Base-by-base conservation (phyloP, 202 grass and related monocot species). In the Carex arenaria region DNA sequence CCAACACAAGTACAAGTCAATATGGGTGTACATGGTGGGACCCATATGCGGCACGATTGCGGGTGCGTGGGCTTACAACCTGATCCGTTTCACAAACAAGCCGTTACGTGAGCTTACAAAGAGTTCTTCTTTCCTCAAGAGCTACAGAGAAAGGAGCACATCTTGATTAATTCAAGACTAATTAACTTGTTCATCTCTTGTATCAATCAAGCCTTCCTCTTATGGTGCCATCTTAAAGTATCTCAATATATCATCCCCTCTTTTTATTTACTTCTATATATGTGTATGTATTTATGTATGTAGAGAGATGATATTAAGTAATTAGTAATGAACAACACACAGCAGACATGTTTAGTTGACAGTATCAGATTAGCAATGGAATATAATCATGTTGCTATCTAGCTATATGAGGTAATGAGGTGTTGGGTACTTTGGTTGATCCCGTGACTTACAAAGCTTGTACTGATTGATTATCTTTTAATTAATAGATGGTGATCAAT, bases 1-100 rank as follows among this genome's bases (percentile, higher is more conserved):
- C 4, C 79, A 81, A 3, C 62, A 91, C 54, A 30, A 82, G 65
- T 99, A 93, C 81, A 19, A 66, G 61, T 85, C 85, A 2, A 92
- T 99, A 62, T 99, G 96, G 96, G 90, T 99, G 13, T 99, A 96
- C 84, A 79, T 99, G 2, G 88, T 93, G 0, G 93, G 93, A 0
- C 93, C 93, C 0, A 40, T 96, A 26, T 87, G 75, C 18, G 93
- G 96, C 30, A 72, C 96, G 3, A 90, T 99, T 11, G 88, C 85
- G 2, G 96, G 96, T 42, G 93, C 93, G 0, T 94, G 93, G 96
- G 88, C 96, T 20, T 99, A 99, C 87, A 99, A 99, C 85, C 89
- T 99, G 67, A 99, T 99, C 88, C 86, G 96, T 12, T 99, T 99
- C 93, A 99, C 96, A 79, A 93, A 96, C 84, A 94, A 92, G 88